Percentiles rank a stretch among this genome's conserved stretches.
Conservation (phyloP, 2,329 filamentous ascomycete genomes). For the Pseudocercospora fuligena region DNA sequence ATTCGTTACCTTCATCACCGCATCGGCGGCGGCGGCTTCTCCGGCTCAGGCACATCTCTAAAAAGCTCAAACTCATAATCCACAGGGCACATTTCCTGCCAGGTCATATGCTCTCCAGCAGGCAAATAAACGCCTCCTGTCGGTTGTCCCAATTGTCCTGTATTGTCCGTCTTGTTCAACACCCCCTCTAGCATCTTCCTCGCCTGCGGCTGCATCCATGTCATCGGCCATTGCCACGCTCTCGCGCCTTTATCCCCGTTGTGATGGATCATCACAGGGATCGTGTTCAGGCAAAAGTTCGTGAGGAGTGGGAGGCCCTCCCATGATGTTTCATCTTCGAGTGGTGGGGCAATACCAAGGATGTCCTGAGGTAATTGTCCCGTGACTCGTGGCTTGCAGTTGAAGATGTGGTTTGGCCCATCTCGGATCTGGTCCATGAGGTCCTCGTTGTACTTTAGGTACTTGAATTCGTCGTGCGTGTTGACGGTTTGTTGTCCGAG, state of each 20-base stretch:
- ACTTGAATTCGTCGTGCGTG: conserved; percentile 26
- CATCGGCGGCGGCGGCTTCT: too few species aligned
- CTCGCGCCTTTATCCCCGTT: conserved; percentile 33
- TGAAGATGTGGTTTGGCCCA: conserved; percentile 16
- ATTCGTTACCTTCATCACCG: too few species aligned
- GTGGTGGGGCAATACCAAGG: conserved; percentile 18
- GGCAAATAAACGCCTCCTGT: conserved; percentile 38
- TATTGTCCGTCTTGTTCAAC: conserved; percentile 36
- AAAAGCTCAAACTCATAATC: too few species aligned
- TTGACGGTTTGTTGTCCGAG: conserved; percentile 35
- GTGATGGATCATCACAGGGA: conserved; percentile 37
- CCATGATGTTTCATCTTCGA: conserved; percentile 23
- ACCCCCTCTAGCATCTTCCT: conserved; percentile 27
- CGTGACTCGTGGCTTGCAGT: conserved; percentile 16
- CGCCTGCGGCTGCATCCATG: conserved; percentile 29
- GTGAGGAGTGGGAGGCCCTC: conserved; percentile 28
- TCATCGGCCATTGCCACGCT: conserved; percentile 22
- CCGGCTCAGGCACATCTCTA: too few species aligned
- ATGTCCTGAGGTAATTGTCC: conserved; percentile 30
- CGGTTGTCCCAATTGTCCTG: conserved; percentile 39
- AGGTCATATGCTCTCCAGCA: too few species aligned
- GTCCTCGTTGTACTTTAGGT: conserved; percentile 19
- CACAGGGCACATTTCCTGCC: too few species aligned
- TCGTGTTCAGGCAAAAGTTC: conserved; percentile 32
- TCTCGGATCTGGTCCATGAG: conserved; percentile 22